Conservation (phyloP, 345 rosid species). For the Zanthoxylum bungeanum region DNA sequence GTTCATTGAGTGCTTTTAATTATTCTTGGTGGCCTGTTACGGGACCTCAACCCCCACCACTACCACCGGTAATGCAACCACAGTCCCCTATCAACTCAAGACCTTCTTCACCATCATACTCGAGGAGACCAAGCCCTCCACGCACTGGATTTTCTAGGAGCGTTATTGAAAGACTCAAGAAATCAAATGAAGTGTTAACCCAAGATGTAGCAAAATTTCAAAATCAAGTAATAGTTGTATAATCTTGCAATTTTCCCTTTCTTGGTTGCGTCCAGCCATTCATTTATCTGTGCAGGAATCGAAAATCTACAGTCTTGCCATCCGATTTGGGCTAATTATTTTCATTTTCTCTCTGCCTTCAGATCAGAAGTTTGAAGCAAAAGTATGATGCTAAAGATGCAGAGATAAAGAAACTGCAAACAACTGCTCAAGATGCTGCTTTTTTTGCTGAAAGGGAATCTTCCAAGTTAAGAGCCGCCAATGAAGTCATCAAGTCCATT, state of each 20-base stretch:
- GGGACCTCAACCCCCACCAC: constrained; percentile 13
- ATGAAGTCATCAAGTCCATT: constrained; percentile 53
- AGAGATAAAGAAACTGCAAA: constrained; percentile 52
- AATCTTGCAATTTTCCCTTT: constrained; percentile 15
- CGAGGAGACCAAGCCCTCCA: constrained; percentile 70
- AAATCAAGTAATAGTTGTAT: constrained; percentile 48
- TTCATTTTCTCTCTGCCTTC: constrained; percentile 20
- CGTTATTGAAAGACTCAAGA: constrained; percentile 76
- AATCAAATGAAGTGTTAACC: constrained; percentile 75
- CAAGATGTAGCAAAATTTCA: constrained; percentile 73
- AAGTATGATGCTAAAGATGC: constrained; percentile 62
- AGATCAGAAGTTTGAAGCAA: constrained; percentile 62
- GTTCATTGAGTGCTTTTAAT: constrained; percentile 67
- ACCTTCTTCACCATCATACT: constrained; percentile 56
- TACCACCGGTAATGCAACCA: constrained; percentile 21
- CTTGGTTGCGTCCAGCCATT: constrained; percentile 11
- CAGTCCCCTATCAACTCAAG: constrained; percentile 46
- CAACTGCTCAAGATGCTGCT: constrained; percentile 48
- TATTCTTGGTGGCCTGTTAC: constrained; percentile 50
- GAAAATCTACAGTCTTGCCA: background rate
- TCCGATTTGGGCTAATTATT: background rate
- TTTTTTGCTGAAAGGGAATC: constrained; percentile 44
- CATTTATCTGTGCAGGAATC: background rate
- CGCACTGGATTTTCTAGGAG: constrained; percentile 71
- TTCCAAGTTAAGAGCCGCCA: constrained; percentile 54